Evolutionary conservation across 805 yeast species (phyloP).

Genomic region (Myxozyma vanderwaltii): DNA sequence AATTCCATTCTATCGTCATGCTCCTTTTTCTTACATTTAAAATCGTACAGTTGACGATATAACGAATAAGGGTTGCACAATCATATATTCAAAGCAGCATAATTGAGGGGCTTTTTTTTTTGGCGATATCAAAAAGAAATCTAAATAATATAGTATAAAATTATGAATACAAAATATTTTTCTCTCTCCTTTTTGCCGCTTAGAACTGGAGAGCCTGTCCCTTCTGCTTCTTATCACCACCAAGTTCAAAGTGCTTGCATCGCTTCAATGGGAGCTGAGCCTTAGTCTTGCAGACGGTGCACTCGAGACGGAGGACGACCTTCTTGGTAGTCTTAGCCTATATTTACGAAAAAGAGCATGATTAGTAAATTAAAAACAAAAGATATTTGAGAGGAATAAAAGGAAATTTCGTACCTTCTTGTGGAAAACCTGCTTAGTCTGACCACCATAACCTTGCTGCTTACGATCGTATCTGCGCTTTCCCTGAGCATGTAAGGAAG

Average conservation of each 20-base stretch:
- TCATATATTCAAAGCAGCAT: no score
- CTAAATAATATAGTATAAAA: not conserved
- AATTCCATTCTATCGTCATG: no score
- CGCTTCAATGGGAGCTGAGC: slow-evolving; percentile 97
- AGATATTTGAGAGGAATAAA: not conserved
- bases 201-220: slow-evolving; percentile 99
- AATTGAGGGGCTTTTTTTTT: no score
- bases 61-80: no score
- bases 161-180: not conserved
- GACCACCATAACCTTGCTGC: slow-evolving; percentile 99
- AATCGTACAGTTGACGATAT: no score
- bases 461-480: slow-evolving; percentile 99
- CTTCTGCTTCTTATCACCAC: slow-evolving; percentile 99
- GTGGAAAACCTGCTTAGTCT: slow-evolving; percentile 99
- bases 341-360: not conserved
- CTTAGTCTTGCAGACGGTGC: slow-evolving; percentile 98
- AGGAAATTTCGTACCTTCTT: slow-evolving; percentile 58
- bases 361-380: slow-evolving; percentile 1
- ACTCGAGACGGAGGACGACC: slow-evolving; percentile 98
- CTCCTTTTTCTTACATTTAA: no score
- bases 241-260: slow-evolving; percentile 99
- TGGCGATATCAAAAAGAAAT: not conserved
- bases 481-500: slow-evolving; percentile 99
- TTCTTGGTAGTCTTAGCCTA: slow-evolving; percentile 98
- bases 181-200: no score